A percentile compares a stretch with the other conserved stretches of the same genome.
phyloP scores from a whole-genome alignment of 2,329 filamentous ascomycete genomes.

The Trichophyton simii region DNA sequence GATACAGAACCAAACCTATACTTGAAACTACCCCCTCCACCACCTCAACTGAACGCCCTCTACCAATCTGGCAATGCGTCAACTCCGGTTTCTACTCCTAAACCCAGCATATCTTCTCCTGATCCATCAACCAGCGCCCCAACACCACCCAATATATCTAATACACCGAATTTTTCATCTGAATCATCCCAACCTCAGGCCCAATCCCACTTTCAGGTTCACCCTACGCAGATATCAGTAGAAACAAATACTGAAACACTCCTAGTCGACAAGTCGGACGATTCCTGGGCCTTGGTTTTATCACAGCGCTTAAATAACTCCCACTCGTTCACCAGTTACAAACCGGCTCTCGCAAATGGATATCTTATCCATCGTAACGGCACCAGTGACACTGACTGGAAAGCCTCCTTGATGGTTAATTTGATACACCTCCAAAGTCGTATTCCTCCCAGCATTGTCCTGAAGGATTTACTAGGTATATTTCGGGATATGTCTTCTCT shows the following conservation, averaged over 20 bases:
- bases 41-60: constrained; percentile 23
- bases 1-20: constrained; percentile 25
- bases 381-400: constrained; percentile 29
- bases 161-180: constrained; percentile 14
- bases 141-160: constrained; percentile 22
- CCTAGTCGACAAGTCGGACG: constrained; percentile 44
- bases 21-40: constrained; percentile 23
- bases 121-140: constrained; percentile 32
- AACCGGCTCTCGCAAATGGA: constrained; percentile 34
- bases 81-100: constrained; percentile 30
- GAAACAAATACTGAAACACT: constrained; percentile 44
- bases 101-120: constrained; percentile 28
- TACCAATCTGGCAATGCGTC: constrained; percentile 17
- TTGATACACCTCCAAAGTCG: constrained; percentile 25
- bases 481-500: constrained; percentile 35
- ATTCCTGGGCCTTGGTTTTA: constrained; percentile 47
- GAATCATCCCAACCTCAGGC: constrained; percentile 6
- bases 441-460: constrained; percentile 22
- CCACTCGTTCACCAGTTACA: constrained; percentile 26
- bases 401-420: constrained; percentile 31
- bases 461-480: constrained; percentile 33
- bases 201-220: constrained; percentile 14
- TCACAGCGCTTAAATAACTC: constrained; percentile 36
- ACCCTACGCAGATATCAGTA: constrained; percentile 27
- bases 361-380: constrained; percentile 37